A percentile compares a stretch with the other conserved stretches of the same genome.
Evolutionary conservation across 2,329 filamentous ascomycete genomes (phyloP).

Genomic region (Microsporum canis): DNA sequence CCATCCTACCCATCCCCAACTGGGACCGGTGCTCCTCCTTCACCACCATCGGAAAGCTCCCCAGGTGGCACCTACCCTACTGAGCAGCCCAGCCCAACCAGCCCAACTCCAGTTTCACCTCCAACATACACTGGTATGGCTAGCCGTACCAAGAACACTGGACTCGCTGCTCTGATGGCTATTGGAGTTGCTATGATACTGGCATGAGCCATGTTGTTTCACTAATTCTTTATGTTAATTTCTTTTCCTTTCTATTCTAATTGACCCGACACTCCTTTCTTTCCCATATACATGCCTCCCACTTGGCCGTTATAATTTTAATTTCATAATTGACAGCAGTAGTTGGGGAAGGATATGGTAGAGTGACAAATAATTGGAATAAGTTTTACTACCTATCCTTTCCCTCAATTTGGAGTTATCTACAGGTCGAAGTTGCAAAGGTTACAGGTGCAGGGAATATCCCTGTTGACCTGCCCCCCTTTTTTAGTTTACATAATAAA

Average conservation of each 20-base stretch:
- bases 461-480: background rate
- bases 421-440: background rate
- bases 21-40: conserved; percentile 12
- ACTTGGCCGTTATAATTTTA: background rate
- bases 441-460: background rate
- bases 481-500: background rate
- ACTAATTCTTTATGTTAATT: background rate
- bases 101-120: conserved; percentile 3
- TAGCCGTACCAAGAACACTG: conserved; percentile 7
- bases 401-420: background rate
- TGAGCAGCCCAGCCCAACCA: conserved; percentile 5
- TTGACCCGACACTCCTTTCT: background rate
- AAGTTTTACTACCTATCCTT: background rate
- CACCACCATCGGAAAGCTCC: conserved; percentile 7
- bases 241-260: background rate
- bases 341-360: background rate
- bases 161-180: conserved; percentile 8
- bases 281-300: background rate
- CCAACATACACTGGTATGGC: conserved; percentile 11
- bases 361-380: background rate
- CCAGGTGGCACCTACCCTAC: conserved; percentile 5
- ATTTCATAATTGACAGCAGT: conserved; percentile 1
- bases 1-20: background rate
- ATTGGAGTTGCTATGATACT: conserved; percentile 11
- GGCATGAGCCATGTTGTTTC: conserved; percentile 7